Evolutionary conservation across 345 rosid species (phyloP), one percentile per base, ranked within the genome.

Genomic region (Garcia nutans): DNA sequence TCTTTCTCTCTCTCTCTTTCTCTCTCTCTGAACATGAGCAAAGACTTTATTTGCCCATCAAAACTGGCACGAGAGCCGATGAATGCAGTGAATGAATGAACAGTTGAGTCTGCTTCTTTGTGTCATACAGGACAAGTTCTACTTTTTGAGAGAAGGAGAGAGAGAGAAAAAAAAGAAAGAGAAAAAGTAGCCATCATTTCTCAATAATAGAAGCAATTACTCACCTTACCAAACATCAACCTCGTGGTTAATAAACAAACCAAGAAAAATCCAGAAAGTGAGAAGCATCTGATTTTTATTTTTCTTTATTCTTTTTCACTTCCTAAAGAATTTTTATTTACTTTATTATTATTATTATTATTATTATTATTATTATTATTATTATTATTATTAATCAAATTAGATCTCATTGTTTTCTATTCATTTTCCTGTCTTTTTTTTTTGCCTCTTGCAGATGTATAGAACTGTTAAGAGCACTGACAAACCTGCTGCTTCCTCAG

Each of bases 171-270:
- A 77, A 77, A 15, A 68, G 59, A 54, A 55, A 77, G 50, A 37
- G 15, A 44, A 50, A 87, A 82, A 76, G 83, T 50, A 79, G 87
- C 84, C 87, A 88, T 88, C 91, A 86, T 88, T 86, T 84, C 91
- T 84, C 91, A 88, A 88, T 88, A 88, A 88, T 86, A 44, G 80
- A 88, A 58, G 81, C 87, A 72, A 81, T 88, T 84, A 86, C 91
- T 88, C 64, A 76, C 80, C 86, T 83, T 67, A 88, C 88, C 88
- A 79, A 86, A 86, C 89, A 79, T 76, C 86, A 74, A 81, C 82
- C 87, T 84, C 86, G 82, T 79, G 86, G 76, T 81, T 77, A 78
- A 65, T 85, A 80, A 84, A 82, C 64, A 77, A 85, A 37, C 74
- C 74, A 68, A 49, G 52, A 68, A 72, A 73, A 80, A 70, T 73